Base-by-base conservation (phyloP, 1,139 yeast genomes). In the Suhomyces terraborum region DNA sequence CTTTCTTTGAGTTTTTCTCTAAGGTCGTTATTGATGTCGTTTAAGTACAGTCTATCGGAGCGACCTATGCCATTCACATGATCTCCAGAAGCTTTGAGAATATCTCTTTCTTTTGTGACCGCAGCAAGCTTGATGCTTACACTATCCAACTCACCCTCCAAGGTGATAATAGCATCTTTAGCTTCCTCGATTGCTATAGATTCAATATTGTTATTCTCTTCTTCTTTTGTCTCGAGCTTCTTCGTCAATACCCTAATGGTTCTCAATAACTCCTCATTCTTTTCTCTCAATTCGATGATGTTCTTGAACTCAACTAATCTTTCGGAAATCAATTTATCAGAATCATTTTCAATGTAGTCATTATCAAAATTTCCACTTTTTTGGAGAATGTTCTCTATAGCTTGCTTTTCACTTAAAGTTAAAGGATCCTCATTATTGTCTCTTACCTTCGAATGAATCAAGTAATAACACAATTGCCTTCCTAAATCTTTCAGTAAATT, bases 401-500 rank as follows among this genome's bases (percentile, higher is more conserved):
- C 79, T 23, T 67, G 67, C 49, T 75, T 73, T 54, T 87, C 95
- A 21, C 73, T 70, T 1, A 75, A 64, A 8, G 81, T 67, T 25
- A 87, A 66, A 5, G 89, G 86, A 26, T 77, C 77, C 26, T 70
- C 75, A 27, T 73, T 64, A 21, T 64, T 64, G 9, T 75, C 77
- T 35, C 81, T 72, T 9, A 80, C 69, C 41, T 84, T 77, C 6
- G 83, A 71, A 55, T 88, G 91, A 9, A 84, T 77, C 38, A 91
- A 69, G 36, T 88, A 71, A 42, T 75, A 77, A 51, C 88, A 88
- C 13, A 93, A 76, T 59, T 93, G 98, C 32, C 84, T 78, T 7
- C 94, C 87, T 29, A 89, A 67, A 54, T 91, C 97, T 26, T 73
- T 66, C 38, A 84, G 77, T 50, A 85, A 80, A 48, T 75, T 78